phyloP scores from a whole-genome alignment of 73 alveolate genomes.

The Stentor roeselii region DNA sequence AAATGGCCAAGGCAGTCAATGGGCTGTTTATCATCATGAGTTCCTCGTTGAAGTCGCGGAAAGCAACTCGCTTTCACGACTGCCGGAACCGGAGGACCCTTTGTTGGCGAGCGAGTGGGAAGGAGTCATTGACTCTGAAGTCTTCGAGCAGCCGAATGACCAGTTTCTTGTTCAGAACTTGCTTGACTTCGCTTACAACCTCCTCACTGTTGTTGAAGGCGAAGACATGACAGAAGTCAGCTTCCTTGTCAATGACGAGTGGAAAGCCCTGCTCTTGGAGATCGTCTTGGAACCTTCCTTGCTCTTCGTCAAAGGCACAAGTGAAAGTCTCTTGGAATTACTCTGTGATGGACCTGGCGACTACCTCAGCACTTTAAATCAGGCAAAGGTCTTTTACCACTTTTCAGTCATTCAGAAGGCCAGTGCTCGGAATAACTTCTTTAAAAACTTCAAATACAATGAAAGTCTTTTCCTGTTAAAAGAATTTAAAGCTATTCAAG shows the following conservation, averaged over 20 bases:
- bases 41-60: conserved; percentile 17
- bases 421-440: not conserved
- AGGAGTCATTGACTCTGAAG: conserved; percentile 4
- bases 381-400: not conserved
- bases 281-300: not conserved
- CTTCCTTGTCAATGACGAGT: not conserved
- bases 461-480: not conserved
- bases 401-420: not conserved
- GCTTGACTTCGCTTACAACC: not conserved
- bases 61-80: not conserved
- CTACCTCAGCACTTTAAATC: not conserved
- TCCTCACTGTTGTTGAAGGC: not conserved
- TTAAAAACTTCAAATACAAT: not conserved
- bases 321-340: not conserved
- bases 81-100: conserved; percentile 13
- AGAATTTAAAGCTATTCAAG: not conserved
- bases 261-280: not conserved
- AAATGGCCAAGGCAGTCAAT: not conserved
- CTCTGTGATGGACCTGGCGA: not conserved
- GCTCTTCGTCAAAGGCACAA: not conserved
- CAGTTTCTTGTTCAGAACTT: not conserved
- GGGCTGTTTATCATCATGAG: not conserved
- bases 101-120: conserved; percentile 3
- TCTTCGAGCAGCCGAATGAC: not conserved
- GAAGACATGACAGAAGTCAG: not conserved